Base-by-base conservation (phyloP, 345 rosid genomes). In the Populus alba region DNA sequence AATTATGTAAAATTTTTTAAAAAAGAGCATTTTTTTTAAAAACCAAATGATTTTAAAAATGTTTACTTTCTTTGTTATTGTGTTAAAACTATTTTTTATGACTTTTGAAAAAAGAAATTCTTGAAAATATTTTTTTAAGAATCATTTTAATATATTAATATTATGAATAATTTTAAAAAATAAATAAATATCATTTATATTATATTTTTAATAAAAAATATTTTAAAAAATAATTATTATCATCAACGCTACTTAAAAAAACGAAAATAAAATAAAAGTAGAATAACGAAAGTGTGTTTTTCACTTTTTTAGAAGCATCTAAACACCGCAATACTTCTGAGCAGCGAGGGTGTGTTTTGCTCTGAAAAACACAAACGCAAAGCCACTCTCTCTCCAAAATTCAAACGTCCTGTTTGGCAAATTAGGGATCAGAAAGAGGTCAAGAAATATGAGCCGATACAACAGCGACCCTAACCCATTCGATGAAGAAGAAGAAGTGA, bases 401-500 rank as follows among this genome's bases (percentile, higher is more conserved):
- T 8, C 4, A 2, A 27, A 47, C 66, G 72, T 47, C 31, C 39
- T 18, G 20, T 59, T 59, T 45, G 68, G 65, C 79, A 25, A 61
- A 55, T 12, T 53, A 25, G 72, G 90, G 84, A 88, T 88, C 91
- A 82, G 78, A 68, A 73, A 5, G 22, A 31, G 38, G 68, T 3
- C 33, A 37, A 18, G 22, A 8, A 71, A 61, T 9, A 95, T 93
- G 99, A 90, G 91, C 85, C 98, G 96, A 71, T 91, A 86, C 88
- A 85, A 82, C 43, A 20, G 31, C 79, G 99, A 95, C 75, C 98
- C 98, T 47, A 95, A 93, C 68, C 98, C 99, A 15, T 92, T 95
- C 81, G 98, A 95, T 45, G 99, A 95, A 75, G 97, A 95, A 71
- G 89, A 87, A 75, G 90, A 88, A 82, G 94, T 93, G 88, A 93